Evolutionary conservation across 768 basidiomycete species (phyloP), one percentile per base, ranked within the genome.

Genomic region (Kwoniella mangroviensis): DNA sequence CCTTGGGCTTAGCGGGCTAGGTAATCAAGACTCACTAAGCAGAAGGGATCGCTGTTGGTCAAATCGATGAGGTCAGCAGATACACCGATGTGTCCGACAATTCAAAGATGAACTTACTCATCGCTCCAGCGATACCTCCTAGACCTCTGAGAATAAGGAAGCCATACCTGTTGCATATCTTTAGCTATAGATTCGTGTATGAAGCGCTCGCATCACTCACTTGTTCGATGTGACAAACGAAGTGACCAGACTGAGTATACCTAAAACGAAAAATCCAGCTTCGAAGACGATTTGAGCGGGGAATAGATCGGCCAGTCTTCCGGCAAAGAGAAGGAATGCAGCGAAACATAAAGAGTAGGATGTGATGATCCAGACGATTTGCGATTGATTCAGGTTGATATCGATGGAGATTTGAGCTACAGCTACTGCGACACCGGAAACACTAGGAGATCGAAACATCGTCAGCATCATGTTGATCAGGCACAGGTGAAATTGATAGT

Each of bases 91-190:
- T 7, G 49, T 13, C 42, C 11, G 45, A 43, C 6, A 63, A 52
- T 51, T 15, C 2, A 10, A 22, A 17, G 1, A 28, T 52, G 43
- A 22, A 63, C 73, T 68, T 43, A 74, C 71, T 86, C 82, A 88
- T 78, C 1, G 87, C 84, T 21, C 86, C 87, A 13, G 84, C 86
- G 84, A 82, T 71, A 21, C 89, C 88, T 72, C 83, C 86, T 10
- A 89, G 59, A 2, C 86, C 88, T 73, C 89, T 84, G 0, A 89
- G 76, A 52, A 88, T 82, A 45, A 89, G 83, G 54, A 89, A 81
- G 0, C 81, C 83, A 62, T 88, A 85, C 72, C 65, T 65, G 34
- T 10, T 6, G 26, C 2, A 11, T 2, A 2, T 41, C 15, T 4
- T 62, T n/a, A 54, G n/a, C 52, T 54, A n/a, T 54, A 54, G 13